A percentile compares a stretch with the other conserved stretches of the same genome.
phyloP scores from a whole-genome alignment of 108 stramenopile genomes.

The Cyclostephanos tholiformis region DNA sequence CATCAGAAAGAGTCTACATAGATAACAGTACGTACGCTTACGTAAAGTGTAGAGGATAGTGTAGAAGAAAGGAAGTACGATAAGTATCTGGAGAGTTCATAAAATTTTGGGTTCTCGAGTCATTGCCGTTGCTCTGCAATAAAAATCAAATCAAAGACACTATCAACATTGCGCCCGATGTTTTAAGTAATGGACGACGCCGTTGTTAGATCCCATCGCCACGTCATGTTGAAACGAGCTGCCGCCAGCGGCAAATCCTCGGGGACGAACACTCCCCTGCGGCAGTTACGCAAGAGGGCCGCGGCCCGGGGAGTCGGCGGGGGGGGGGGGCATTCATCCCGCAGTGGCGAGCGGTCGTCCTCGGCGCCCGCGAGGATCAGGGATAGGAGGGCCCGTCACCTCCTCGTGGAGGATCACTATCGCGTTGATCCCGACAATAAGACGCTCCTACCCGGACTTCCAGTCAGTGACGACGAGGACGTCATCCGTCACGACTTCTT shows the following conservation, averaged over 20 bases:
- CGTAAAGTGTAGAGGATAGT: too few species aligned
- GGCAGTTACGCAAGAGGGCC: slow-evolving; percentile 9
- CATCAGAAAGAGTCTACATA: too few species aligned
- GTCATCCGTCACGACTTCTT: slow-evolving; percentile 87
- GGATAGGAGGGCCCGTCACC: slow-evolving; percentile 22
- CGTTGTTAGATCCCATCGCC: slow-evolving; percentile 26
- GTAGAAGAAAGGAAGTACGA: too few species aligned
- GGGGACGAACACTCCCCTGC: slow-evolving; percentile 12
- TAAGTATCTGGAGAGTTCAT: too few species aligned
- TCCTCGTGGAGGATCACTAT: slow-evolving; percentile 72
- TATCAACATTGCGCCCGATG: too few species aligned
- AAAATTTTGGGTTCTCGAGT: too few species aligned
- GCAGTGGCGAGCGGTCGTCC: slow-evolving; percentile 14
- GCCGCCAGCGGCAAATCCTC: neutral
- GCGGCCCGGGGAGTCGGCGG: neutral
- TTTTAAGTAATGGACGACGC: slow-evolving; percentile 28
- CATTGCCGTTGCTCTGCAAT: too few species aligned
- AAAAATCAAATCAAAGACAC: too few species aligned
- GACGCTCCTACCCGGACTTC: slow-evolving; percentile 74
- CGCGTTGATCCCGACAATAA: slow-evolving; percentile 58
- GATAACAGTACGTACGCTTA: too few species aligned
- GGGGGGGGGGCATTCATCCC: neutral
- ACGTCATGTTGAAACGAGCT: slow-evolving; percentile 12
- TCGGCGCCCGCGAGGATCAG: slow-evolving; percentile 32
- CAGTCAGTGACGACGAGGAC: slow-evolving; percentile 70